Evolutionary conservation across 176 grass and related monocot species (phyloP).

Genomic region (Bothriochloa decipiens): DNA sequence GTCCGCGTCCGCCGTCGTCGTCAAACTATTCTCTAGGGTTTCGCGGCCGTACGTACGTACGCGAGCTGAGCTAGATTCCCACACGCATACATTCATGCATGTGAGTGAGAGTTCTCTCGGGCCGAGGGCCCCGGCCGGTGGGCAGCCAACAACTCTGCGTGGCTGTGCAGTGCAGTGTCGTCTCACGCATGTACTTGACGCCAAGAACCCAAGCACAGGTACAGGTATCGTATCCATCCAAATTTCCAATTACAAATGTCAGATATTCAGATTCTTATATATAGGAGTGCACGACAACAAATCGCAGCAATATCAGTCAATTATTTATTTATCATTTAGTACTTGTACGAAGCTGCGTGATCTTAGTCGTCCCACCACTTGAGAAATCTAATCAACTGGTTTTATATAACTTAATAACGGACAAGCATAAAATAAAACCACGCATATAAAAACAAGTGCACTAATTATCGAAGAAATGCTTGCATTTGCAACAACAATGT

Average conservation of each 20-base stretch:
- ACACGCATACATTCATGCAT: background rate
- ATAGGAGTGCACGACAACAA: background rate
- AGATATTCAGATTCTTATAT: background rate
- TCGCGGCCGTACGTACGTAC: background rate
- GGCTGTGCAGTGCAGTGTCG: background rate
- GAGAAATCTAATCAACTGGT: background rate
- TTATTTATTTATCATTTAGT: no score
- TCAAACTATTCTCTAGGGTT: slow-evolving; percentile 47
- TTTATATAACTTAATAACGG: background rate
- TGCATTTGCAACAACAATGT: background rate
- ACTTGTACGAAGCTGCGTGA: background rate
- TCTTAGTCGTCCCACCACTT: background rate
- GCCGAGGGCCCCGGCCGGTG: background rate
- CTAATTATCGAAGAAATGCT: background rate
- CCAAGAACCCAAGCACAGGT: background rate
- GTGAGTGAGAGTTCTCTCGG: slow-evolving; percentile 15
- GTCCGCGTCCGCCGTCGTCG: background rate
- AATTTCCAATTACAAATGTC: background rate
- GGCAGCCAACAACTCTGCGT: background rate
- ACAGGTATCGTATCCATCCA: background rate
- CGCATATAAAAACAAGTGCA: background rate
- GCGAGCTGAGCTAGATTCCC: background rate
- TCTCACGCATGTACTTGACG: background rate
- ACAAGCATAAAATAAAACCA: background rate
- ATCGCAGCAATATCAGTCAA: background rate